Evolutionary conservation across 2,329 filamentous ascomycete species (phyloP).

Genomic region (Aureobasidium zeae): DNA sequence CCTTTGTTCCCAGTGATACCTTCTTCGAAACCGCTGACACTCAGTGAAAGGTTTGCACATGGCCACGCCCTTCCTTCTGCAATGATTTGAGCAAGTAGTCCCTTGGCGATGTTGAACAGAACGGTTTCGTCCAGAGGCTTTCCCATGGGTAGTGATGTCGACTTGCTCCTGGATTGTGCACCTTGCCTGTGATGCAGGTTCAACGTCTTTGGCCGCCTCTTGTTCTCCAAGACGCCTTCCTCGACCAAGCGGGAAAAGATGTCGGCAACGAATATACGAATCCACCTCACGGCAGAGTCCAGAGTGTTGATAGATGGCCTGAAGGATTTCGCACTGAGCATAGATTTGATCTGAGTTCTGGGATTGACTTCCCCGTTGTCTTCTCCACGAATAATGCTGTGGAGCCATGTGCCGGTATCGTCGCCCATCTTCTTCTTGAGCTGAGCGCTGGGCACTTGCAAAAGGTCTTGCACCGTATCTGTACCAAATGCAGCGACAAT

Average conservation of each 20-base stretch:
- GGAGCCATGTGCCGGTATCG: conserved; percentile 77
- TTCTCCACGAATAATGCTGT: conserved; percentile 74
- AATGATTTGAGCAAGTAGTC: conserved; percentile 66
- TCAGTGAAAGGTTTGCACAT: conserved; percentile 80
- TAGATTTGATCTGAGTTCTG: conserved; percentile 88
- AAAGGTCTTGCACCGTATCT: conserved; percentile 66
- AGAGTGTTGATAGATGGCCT: conserved; percentile 67
- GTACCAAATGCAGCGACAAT: conserved; percentile 73
- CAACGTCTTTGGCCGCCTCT: conserved; percentile 73
- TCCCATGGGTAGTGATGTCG: conserved; percentile 66
- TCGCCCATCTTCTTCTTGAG: conserved; percentile 70
- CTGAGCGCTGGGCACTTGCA: conserved; percentile 63
- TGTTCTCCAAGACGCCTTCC: conserved; percentile 81
- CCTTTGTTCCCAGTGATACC: conserved; percentile 73
- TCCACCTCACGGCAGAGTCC: conserved; percentile 75
- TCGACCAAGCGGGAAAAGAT: conserved; percentile 85
- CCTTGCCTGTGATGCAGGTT: conserved; percentile 73
- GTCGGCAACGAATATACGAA: conserved; percentile 84
- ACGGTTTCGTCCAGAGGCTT: conserved; percentile 61
- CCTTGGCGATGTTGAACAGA: conserved; percentile 67
- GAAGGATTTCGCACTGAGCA: conserved; percentile 95
- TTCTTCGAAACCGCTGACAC: conserved; percentile 87
- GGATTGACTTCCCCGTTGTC: conserved; percentile 84
- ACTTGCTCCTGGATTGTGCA: conserved; percentile 64
- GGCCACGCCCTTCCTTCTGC: conserved; percentile 77